phyloP scores from a whole-genome alignment of 1,139 yeast genomes.

The Kodamaea sp. region DNA sequence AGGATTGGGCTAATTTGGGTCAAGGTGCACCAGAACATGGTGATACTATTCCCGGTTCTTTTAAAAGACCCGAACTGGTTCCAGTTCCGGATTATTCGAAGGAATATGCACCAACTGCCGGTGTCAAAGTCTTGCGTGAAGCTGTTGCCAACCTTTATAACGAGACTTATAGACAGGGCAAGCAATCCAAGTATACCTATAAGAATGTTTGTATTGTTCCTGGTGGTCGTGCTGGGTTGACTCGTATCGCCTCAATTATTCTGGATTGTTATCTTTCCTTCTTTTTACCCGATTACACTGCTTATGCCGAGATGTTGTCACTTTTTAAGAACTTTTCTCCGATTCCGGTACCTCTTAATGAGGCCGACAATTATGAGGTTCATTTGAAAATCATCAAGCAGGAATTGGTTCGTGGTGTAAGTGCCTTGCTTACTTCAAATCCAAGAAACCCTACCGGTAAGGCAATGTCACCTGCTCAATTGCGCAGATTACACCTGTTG shows the following conservation, averaged over 20 bases:
- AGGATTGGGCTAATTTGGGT: conserved; percentile 62
- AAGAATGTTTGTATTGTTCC: conserved; percentile 68
- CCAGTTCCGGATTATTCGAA: conserved; percentile 52
- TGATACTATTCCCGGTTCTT: conserved; percentile 57
- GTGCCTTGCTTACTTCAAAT: conserved; percentile 59
- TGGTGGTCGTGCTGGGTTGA: conserved; percentile 67
- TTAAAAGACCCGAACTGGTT: conserved; percentile 51
- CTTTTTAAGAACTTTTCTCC: conserved; percentile 66
- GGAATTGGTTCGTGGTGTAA: conserved; percentile 59
- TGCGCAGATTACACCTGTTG: conserved; percentile 51
- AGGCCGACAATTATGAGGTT: conserved; percentile 56
- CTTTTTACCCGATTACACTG: conserved; percentile 67
- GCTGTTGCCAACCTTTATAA: conserved; percentile 64
- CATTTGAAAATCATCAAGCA: conserved; percentile 54
- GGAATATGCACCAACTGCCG: conserved; percentile 67
- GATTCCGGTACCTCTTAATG: conserved; percentile 62
- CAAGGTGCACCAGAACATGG: conserved; percentile 75
- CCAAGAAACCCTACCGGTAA: conserved; percentile 70
- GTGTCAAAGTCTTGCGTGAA: conserved; percentile 53
- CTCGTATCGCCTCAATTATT: conserved; percentile 63
- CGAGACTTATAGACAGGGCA: conserved; percentile 50
- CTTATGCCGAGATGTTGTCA: conserved; percentile 70
- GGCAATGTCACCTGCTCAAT: conserved; percentile 51
- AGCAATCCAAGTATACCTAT: conserved; percentile 54
- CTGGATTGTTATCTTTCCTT: conserved; percentile 61